These are phyloP conservation scores for Coprinopsis marcescibilis DNA, from an alignment of 768 basidiomycete species.

Conservation along the genomic window DNA sequence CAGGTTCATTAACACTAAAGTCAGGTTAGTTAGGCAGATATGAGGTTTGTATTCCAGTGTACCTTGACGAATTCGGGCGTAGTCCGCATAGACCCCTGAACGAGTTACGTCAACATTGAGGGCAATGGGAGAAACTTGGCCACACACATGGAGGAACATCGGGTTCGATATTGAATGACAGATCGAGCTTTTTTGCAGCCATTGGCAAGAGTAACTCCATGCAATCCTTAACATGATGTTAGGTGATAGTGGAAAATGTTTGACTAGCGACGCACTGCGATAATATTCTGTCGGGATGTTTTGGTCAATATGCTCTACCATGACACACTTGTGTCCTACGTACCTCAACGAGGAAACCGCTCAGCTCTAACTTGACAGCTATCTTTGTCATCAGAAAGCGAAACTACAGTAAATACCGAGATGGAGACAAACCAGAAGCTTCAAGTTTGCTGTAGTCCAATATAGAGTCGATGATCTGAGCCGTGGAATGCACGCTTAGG, in stretches of 20 bases:
- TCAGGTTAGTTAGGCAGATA: neutral
- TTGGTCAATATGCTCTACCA: neutral
- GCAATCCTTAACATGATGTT: constrained; percentile 46
- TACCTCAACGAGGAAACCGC: constrained; percentile 61
- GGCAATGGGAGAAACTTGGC: neutral
- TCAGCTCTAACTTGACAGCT: constrained; percentile 68
- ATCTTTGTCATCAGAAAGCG: constrained; percentile 8
- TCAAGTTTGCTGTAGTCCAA: constrained; percentile 78
- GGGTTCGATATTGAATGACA: constrained; percentile 66
- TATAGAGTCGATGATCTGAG: constrained; percentile 74
- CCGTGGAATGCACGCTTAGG: neutral
- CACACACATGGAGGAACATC: constrained; percentile 58
- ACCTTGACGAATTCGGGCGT: constrained; percentile 72
- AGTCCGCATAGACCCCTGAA: constrained; percentile 59
- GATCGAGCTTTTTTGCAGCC: constrained; percentile 69
- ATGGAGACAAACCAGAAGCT: constrained; percentile 47
- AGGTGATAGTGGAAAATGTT: neutral
- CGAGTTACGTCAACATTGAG: constrained; percentile 5
- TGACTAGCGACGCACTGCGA: constrained; percentile 44
- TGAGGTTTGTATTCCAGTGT: constrained; percentile 4
- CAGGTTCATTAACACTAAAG: constrained; percentile 65
- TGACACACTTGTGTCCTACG: constrained; percentile 5
- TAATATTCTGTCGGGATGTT: constrained; percentile 46
- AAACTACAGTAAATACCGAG: neutral
- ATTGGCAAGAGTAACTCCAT: constrained; percentile 72